These are phyloP conservation scores for Monilinia fructicola DNA, from an alignment of 2,329 filamentous ascomycete genomes.

Conservation along the genomic window DNA sequence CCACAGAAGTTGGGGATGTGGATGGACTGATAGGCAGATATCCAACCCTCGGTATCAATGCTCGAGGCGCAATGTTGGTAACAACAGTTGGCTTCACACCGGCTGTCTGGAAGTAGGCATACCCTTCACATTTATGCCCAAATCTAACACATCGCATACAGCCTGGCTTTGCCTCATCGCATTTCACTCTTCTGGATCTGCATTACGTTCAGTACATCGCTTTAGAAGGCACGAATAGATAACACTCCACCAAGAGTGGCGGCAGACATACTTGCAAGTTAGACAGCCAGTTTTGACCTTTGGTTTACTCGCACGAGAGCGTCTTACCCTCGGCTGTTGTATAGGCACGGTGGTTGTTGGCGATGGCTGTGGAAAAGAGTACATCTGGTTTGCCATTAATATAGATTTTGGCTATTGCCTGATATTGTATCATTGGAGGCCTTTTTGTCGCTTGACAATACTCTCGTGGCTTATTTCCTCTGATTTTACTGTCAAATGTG, in stretches of 20 bases:
- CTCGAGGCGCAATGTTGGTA: constrained; percentile 14
- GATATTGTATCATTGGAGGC: neutral
- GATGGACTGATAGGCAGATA: constrained; percentile 19
- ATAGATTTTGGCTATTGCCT: neutral
- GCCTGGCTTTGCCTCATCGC: constrained; percentile 39
- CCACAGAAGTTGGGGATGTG: constrained; percentile 4
- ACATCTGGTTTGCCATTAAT: constrained; percentile 15
- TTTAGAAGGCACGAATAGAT: neutral
- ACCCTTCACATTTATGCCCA: constrained; percentile 40
- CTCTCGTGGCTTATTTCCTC: neutral
- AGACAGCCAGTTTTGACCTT: constrained; percentile 40
- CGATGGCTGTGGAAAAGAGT: constrained; percentile 7
- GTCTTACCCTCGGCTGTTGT: constrained; percentile 14
- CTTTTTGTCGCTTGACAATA: neutral
- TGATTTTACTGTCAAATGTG: constrained; percentile 6
- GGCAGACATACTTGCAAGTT: constrained; percentile 39
- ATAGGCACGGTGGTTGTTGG: neutral
- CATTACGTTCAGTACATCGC: constrained; percentile 6
- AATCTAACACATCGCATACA: constrained; percentile 38
- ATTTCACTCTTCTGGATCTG: constrained; percentile 40
- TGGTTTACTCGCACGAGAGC: constrained; percentile 36
- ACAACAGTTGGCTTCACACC: neutral
- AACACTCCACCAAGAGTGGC: neutral
- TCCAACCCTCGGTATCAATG: constrained; percentile 2
- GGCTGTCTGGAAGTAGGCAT: constrained; percentile 26